Conservation (phyloP, 1,284 basidiomycete genomes). For the Marasmius tenuissimus region DNA sequence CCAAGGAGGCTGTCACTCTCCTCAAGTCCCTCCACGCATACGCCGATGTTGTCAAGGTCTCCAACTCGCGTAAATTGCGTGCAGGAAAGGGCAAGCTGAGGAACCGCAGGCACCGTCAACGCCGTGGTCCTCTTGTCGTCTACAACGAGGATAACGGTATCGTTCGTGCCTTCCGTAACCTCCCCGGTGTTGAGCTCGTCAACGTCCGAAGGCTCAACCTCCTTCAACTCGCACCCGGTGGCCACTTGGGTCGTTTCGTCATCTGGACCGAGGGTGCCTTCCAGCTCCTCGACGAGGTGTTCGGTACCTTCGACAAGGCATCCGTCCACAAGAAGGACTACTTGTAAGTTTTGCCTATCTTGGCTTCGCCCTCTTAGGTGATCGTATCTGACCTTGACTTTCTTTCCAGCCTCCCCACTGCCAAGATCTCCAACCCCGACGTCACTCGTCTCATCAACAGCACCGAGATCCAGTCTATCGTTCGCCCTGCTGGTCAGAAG, state of each 20-base stretch:
- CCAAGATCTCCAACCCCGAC: conserved; percentile 98
- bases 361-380: neutral
- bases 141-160: conserved; percentile 99
- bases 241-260: conserved; percentile 97
- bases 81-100: conserved; percentile 98
- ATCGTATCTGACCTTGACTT: neutral
- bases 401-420: conserved; percentile 71
- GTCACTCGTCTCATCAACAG: conserved; percentile 99
- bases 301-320: conserved; percentile 88
- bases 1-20: conserved; percentile 95
- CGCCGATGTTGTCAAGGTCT: conserved; percentile 93
- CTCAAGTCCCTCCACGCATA: conserved; percentile 93
- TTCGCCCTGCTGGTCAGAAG: conserved; percentile 84
- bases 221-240: conserved; percentile 98
- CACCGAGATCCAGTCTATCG: conserved; percentile 93
- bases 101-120: conserved; percentile 96
- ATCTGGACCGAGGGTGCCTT: conserved; percentile 99
- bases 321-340: conserved; percentile 93
- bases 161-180: conserved; percentile 97
- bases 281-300: conserved; percentile 90
- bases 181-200: conserved; percentile 97
- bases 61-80: conserved; percentile 95
- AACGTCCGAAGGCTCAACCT: conserved; percentile 96
- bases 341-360: conserved; percentile 48
- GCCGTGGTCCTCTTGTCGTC: conserved; percentile 96